A percentile compares a stretch with the other conserved stretches of the same genome.
Conservation (phyloP, 495 filamentous ascomycete genomes). For the Lepraria neglecta region DNA sequence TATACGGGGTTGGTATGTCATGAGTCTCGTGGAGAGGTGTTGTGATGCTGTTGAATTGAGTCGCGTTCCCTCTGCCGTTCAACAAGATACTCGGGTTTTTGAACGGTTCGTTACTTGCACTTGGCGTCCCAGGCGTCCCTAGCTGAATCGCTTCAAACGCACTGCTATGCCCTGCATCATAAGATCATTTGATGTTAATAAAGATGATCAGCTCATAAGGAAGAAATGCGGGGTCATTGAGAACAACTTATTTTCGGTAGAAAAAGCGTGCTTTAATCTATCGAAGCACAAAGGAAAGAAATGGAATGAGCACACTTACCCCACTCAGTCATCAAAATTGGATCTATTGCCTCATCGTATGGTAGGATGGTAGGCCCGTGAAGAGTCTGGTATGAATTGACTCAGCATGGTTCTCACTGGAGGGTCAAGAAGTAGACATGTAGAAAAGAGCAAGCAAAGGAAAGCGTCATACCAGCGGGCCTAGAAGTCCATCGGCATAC, state of each 20-base stretch:
- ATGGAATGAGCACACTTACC: constrained; percentile 31
- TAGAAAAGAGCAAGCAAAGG: not conserved
- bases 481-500: too few relatives aligned
- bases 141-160: constrained; percentile 20
- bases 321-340: constrained; percentile 19
- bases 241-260: not conserved
- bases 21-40: not conserved
- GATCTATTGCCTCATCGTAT: constrained; percentile 31
- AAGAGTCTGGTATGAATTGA: constrained; percentile 26
- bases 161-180: constrained; percentile 1
- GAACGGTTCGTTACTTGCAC: constrained; percentile 26
- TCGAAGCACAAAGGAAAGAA: too few relatives aligned
- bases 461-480: too few relatives aligned
- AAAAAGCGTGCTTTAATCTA: too few relatives aligned
- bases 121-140: too few relatives aligned
- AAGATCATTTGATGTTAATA: not conserved
- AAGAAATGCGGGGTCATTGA: not conserved
- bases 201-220: not conserved
- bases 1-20: constrained; percentile 6
- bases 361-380: constrained; percentile 35
- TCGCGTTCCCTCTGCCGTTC: constrained; percentile 30
- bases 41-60: not conserved
- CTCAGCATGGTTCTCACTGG: not conserved
- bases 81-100: constrained; percentile 45
- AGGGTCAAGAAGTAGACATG: not conserved